Conservation (phyloP, 805 yeast species). For the Yarrowia sp. region DNA sequence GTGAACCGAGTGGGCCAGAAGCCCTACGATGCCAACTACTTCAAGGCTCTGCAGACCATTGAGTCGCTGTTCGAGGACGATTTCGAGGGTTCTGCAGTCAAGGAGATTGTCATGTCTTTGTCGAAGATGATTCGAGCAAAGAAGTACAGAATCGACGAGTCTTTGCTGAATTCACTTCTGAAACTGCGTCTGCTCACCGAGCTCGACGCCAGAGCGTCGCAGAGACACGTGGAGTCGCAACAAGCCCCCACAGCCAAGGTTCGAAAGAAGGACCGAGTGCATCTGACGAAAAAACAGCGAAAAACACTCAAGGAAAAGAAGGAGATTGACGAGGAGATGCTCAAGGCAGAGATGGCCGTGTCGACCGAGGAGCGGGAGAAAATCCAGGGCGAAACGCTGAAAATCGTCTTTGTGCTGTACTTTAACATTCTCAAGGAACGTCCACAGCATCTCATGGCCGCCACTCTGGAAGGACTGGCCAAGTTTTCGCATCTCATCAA, state of each 20-base stretch:
- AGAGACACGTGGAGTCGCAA: slow-evolving; percentile 56
- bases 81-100: slow-evolving; percentile 77
- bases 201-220: slow-evolving; percentile 50
- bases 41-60: slow-evolving; percentile 66
- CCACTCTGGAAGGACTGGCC: slow-evolving; percentile 90
- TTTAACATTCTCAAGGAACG: slow-evolving; percentile 74
- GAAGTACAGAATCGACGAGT: slow-evolving; percentile 81
- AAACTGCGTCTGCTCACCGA: slow-evolving; percentile 59
- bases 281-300: slow-evolving; percentile 86
- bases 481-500: slow-evolving; percentile 91
- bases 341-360: slow-evolving; percentile 84
- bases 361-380: slow-evolving; percentile 87
- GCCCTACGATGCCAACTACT: slow-evolving; percentile 57
- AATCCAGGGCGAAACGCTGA: slow-evolving; percentile 83
- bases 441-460: slow-evolving; percentile 73
- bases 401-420: slow-evolving; percentile 73
- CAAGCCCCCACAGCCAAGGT: slow-evolving; percentile 58
- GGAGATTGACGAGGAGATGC: slow-evolving; percentile 86
- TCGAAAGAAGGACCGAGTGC: slow-evolving; percentile 87
- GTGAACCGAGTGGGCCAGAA: slow-evolving; percentile 70
- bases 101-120: slow-evolving; percentile 72
- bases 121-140: slow-evolving; percentile 75
- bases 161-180: slow-evolving; percentile 74
- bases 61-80: slow-evolving; percentile 80
- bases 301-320: slow-evolving; percentile 87